Evolutionary conservation across 163 green algal species (phyloP).

Genomic region (Chlamydomonas reinhardtii): DNA sequence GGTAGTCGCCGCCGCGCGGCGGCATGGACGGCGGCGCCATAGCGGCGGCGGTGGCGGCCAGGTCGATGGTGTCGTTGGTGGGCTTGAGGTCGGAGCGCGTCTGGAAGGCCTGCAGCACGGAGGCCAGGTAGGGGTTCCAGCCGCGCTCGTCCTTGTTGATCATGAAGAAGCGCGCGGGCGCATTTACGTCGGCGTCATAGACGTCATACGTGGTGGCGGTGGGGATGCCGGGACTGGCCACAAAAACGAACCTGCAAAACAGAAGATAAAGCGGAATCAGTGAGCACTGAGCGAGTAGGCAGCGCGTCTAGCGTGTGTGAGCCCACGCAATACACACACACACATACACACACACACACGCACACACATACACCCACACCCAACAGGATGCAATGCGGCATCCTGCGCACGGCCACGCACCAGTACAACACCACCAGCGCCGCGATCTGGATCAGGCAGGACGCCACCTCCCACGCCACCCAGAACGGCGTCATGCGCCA

Average conservation of each 20-base stretch:
- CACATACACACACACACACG: too few relatives aligned
- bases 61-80: slow-evolving; percentile 1
- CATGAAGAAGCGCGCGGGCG: slow-evolving; percentile 37
- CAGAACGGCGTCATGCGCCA: slow-evolving; percentile 50
- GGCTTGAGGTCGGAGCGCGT: slow-evolving; percentile 13
- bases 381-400: too few relatives aligned
- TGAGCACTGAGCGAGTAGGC: too few relatives aligned
- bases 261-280: too few relatives aligned
- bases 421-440: slow-evolving; percentile 41
- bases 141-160: slow-evolving; percentile 5
- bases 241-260: slow-evolving; percentile 25
- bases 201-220: slow-evolving; percentile 49
- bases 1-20: slow-evolving; percentile 39
- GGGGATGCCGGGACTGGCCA: slow-evolving; percentile 34
- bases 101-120: slow-evolving; percentile 9
- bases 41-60: neutral
- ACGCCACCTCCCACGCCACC: slow-evolving; percentile 52
- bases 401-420: too few relatives aligned
- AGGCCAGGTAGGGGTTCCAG: slow-evolving; percentile 43
- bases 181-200: slow-evolving; percentile 43
- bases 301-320: too few relatives aligned
- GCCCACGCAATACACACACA: too few relatives aligned
- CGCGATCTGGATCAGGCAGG: slow-evolving; percentile 34
- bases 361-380: too few relatives aligned
- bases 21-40: slow-evolving; percentile 32